Evolutionary conservation across 352 stramenopile genomes (phyloP).

Genomic region (Aphanomyces cochlioides): DNA sequence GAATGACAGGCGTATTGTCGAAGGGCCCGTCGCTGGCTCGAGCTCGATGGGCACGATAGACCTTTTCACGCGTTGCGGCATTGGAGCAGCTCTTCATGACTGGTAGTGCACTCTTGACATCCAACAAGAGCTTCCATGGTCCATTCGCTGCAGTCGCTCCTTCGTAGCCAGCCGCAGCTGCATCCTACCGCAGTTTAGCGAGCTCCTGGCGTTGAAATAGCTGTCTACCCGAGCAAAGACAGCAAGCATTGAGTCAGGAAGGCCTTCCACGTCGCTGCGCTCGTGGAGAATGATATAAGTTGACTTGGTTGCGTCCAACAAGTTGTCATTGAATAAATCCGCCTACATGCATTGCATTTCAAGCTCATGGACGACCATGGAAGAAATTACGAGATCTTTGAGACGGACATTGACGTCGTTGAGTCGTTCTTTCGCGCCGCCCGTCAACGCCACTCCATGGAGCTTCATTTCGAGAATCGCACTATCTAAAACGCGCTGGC

Average conservation of each 20-base stretch:
- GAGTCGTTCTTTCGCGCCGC: constrained; percentile 88
- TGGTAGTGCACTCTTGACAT: constrained; percentile 93
- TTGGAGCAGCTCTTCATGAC: constrained; percentile 95
- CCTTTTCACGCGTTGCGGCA: constrained; percentile 84
- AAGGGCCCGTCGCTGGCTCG: constrained; percentile 81
- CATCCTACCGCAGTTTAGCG: constrained; percentile 41
- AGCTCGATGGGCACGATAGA: constrained; percentile 92
- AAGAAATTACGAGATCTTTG: constrained; percentile 73
- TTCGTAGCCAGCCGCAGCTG: constrained; percentile 36
- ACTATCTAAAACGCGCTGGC: constrained; percentile 82
- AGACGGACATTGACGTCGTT: constrained; percentile 94
- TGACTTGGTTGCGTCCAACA: constrained; percentile 95
- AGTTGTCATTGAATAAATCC: constrained; percentile 96
- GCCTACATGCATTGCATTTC: constrained; percentile 38
- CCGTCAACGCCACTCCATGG: constrained; percentile 91
- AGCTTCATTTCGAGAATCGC: constrained; percentile 85
- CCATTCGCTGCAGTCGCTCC: constrained; percentile 72
- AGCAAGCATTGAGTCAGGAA: constrained; percentile 88
- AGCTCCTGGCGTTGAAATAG: constrained; percentile 27
- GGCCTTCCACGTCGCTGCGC: constrained; percentile 79
- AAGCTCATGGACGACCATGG: neutral
- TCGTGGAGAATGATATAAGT: constrained; percentile 90
- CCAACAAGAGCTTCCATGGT: constrained; percentile 94
- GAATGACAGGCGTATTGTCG: constrained; percentile 93
- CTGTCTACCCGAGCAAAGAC: constrained; percentile 91